These are phyloP conservation scores for Aspergillus sp. DNA, from an alignment of 2,329 filamentous ascomycete genomes.

Conservation along the genomic window DNA sequence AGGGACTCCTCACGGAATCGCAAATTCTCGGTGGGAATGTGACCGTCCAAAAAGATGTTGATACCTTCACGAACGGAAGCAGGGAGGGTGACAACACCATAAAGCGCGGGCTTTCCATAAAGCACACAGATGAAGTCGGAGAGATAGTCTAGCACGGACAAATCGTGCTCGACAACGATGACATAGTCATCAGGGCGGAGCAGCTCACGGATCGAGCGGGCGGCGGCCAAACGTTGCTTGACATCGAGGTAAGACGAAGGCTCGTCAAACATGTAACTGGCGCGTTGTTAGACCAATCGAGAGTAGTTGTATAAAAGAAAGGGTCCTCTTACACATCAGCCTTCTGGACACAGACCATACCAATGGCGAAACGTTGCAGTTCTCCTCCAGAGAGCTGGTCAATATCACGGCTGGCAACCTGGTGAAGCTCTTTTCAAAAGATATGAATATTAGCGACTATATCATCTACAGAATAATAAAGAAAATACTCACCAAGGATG, in stretches of 20 bases:
- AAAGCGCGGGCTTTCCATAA: conserved; percentile 90
- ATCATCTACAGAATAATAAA: not conserved
- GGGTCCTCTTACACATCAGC: conserved; percentile 65
- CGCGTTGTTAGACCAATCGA: conserved; percentile 8
- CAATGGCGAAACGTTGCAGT: conserved; percentile 95
- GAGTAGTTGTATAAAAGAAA: conserved; percentile 1
- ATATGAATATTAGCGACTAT: conserved; percentile 10
- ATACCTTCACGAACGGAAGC: conserved; percentile 97
- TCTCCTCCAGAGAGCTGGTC: conserved; percentile 90
- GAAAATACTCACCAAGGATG: conserved; percentile 52
- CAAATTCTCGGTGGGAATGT: conserved; percentile 96
- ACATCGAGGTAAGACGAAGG: conserved; percentile 98
- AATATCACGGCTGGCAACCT: conserved; percentile 89
- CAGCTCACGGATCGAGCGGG: conserved; percentile 84
- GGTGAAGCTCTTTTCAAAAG: conserved; percentile 60
- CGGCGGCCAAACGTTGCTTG: conserved; percentile 93
- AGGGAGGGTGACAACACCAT: conserved; percentile 94
- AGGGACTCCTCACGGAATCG: conserved; percentile 96
- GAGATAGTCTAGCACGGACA: conserved; percentile 96
- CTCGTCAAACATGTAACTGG: conserved; percentile 96
- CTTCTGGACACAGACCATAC: conserved; percentile 88
- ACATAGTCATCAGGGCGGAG: conserved; percentile 87
- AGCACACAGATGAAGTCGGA: conserved; percentile 98
- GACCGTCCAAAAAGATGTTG: conserved; percentile 97
- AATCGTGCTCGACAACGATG: conserved; percentile 98